Conservation (phyloP, 805 yeast genomes). For the Lachancea waltii region DNA sequence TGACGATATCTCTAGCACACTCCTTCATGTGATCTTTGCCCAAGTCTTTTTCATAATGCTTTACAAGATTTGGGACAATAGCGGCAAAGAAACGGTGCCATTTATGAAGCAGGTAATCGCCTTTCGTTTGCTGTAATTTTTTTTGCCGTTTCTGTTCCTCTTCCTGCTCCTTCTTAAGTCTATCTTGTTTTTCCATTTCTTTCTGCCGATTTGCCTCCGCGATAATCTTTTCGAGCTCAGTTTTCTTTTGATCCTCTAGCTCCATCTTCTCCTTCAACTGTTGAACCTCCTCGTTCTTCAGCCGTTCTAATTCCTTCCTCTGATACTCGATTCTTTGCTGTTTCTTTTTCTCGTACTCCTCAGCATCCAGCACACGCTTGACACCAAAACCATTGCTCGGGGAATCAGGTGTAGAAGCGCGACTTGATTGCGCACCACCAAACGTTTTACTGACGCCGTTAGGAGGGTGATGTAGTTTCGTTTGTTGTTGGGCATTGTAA, state of each 20-base stretch:
- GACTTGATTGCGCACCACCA: conserved; percentile 3
- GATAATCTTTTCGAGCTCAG: conserved; percentile 34
- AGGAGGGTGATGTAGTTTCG: conserved; percentile 30
- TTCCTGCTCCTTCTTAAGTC: conserved; percentile 16
- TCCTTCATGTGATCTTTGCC: conserved; percentile 69
- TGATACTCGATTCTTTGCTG: conserved; percentile 24
- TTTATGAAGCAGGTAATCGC: conserved; percentile 21
- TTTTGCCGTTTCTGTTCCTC: conserved; percentile 19
- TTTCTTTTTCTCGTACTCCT: conserved; percentile 29
- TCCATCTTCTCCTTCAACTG: conserved; percentile 20
- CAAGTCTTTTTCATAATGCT: conserved; percentile 55
- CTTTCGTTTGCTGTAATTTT: conserved; percentile 13
- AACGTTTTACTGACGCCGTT: conserved; percentile 14
- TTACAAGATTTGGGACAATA: conserved; percentile 72
- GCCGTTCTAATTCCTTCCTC: conserved; percentile 17
- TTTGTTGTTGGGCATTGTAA: conserved; percentile 28
- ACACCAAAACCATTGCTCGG: neutral
- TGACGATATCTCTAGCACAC: conserved; percentile 74
- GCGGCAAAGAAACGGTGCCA: conserved; percentile 53
- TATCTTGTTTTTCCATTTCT: conserved; percentile 19
- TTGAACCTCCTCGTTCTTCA: conserved; percentile 23
- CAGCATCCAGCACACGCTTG: conserved; percentile 23
- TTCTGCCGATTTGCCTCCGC: conserved; percentile 34
- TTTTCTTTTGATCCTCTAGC: conserved; percentile 25
- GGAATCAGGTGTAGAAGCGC: conserved; percentile 6